These are phyloP conservation scores for Closterium sp. DNA, from an alignment of 139 green algal genomes.

Conservation along the genomic window DNA sequence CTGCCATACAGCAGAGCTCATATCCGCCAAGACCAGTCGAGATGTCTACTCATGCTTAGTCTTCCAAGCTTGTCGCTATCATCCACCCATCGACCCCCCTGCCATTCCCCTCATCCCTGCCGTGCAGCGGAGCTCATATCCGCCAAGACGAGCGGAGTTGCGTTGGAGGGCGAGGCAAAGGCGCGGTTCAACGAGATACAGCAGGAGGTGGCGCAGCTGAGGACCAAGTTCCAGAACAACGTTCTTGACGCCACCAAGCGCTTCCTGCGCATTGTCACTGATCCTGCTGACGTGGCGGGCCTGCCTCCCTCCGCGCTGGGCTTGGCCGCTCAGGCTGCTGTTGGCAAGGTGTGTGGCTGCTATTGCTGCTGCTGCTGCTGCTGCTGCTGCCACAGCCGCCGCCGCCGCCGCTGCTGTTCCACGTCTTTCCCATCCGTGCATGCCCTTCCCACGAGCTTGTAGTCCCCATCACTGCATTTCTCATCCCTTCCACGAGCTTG, in stretches of 20 bases:
- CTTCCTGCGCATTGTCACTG: conserved; percentile 82
- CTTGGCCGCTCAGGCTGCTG: conserved; percentile 57
- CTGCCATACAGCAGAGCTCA: too few species aligned
- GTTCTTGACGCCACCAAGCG: conserved; percentile 85
- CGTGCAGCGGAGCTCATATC: conserved; percentile 72
- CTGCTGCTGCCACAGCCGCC: background rate
- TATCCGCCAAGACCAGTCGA: background rate
- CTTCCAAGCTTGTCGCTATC: background rate
- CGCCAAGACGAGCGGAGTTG: conserved; percentile 86
- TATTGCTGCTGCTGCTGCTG: background rate
- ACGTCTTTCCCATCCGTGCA: background rate
- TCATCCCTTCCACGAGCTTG: too few species aligned
- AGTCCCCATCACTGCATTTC: background rate
- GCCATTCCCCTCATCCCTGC: background rate
- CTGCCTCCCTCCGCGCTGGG: conserved; percentile 74
- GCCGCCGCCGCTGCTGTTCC: background rate
- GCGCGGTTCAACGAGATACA: conserved; percentile 94
- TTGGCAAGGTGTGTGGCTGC: conserved; percentile 54
- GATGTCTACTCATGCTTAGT: background rate
- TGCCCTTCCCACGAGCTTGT: background rate
- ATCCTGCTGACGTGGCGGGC: conserved; percentile 75
- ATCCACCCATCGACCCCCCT: background rate
- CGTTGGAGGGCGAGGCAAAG: conserved; percentile 65
- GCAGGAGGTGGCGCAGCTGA: conserved; percentile 85
- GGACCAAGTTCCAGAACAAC: conserved; percentile 91